Conservation (phyloP, 2,329 filamentous ascomycete genomes). For the Alternaria postmessia region DNA sequence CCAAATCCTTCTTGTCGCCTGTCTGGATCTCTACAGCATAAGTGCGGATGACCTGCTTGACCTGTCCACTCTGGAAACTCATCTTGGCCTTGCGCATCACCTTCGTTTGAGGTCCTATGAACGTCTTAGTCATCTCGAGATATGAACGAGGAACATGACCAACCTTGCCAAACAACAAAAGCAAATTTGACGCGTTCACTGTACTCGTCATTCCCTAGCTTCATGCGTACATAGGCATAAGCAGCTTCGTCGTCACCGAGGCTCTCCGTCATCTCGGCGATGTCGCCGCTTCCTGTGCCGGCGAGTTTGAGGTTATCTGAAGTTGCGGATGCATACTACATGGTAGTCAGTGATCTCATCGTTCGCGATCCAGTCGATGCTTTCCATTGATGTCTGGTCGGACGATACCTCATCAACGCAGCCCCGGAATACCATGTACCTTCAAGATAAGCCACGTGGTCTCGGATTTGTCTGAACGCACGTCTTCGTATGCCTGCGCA, state of each 20-base stretch:
- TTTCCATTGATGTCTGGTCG: not conserved
- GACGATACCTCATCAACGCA: not conserved
- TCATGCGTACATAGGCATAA: conserved; percentile 66
- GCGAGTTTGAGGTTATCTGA: conserved; percentile 66
- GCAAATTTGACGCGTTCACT: conserved; percentile 73
- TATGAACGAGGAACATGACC: conserved; percentile 49
- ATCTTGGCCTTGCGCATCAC: conserved; percentile 76
- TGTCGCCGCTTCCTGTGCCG: conserved; percentile 67
- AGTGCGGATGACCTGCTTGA: conserved; percentile 70
- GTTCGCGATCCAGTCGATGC: not conserved
- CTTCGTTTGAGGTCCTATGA: conserved; percentile 58
- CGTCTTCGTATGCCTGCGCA: conserved; percentile 70
- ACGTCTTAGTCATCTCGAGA: not conserved
- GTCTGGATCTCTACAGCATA: conserved; percentile 72
- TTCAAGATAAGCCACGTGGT: conserved; percentile 74
- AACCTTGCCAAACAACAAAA: conserved; percentile 73
- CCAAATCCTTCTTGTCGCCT: conserved; percentile 66
- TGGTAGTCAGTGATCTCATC: not conserved
- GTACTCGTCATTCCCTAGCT: conserved; percentile 76
- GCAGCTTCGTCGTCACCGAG: conserved; percentile 69
- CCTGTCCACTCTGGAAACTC: conserved; percentile 70
- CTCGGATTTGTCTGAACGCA: conserved; percentile 71
- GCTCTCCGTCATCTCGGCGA: conserved; percentile 64
- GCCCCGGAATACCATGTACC: conserved; percentile 47
- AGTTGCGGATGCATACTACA: conserved; percentile 49